These are phyloP conservation scores for Penicillium olsonii DNA, from an alignment of 2,329 filamentous ascomycete genomes.

Conservation along the genomic window DNA sequence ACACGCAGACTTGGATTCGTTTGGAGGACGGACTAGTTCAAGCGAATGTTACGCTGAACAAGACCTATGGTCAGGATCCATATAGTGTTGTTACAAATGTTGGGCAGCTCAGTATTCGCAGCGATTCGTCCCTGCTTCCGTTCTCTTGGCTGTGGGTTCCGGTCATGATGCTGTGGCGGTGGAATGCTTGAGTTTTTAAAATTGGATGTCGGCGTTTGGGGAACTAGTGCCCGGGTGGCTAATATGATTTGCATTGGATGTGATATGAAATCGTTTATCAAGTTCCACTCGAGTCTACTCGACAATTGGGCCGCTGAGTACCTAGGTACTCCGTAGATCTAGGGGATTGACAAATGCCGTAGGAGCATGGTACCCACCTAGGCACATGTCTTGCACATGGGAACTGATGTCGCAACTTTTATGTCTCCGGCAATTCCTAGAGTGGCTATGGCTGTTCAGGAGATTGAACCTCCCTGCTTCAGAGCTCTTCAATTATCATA, in stretches of 20 bases:
- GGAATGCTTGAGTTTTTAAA: background rate
- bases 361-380: too few relatives aligned
- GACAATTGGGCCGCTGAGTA: too few relatives aligned
- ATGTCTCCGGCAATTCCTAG: too few relatives aligned
- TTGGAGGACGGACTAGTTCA: slow-evolving; percentile 58
- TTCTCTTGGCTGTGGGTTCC: slow-evolving; percentile 6
- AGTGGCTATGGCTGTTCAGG: too few relatives aligned
- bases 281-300: too few relatives aligned
- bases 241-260: too few relatives aligned
- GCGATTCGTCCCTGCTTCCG: background rate
- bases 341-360: too few relatives aligned
- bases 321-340: too few relatives aligned
- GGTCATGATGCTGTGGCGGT: slow-evolving; percentile 5
- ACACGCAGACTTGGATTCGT: slow-evolving; percentile 62
- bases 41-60: slow-evolving; percentile 57
- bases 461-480: too few relatives aligned
- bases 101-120: background rate
- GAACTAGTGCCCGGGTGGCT: background rate
- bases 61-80: slow-evolving; percentile 58
- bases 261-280: too few relatives aligned
- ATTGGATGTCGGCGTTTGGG: background rate
- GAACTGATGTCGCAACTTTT: too few relatives aligned
- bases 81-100: slow-evolving; percentile 1
- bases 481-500: background rate
- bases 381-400: too few relatives aligned